These are phyloP conservation scores for Colletotrichum euphorbiae DNA, from an alignment of 2,329 filamentous ascomycete species.

Conservation along the genomic window DNA sequence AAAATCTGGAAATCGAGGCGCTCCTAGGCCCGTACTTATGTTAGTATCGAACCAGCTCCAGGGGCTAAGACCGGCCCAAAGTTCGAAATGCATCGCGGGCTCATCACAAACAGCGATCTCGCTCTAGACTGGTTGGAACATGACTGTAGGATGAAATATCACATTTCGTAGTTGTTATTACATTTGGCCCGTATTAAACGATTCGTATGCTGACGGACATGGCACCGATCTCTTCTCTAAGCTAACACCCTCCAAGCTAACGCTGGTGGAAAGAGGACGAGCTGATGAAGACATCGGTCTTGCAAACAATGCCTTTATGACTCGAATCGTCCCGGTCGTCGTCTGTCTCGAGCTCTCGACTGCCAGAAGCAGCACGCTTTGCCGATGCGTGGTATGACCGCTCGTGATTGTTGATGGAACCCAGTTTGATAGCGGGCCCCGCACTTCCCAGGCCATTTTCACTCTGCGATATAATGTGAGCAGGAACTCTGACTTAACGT, in stretches of 20 bases:
- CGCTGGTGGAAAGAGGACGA: background rate
- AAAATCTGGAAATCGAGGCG: no score
- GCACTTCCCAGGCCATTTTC: constrained; percentile 18
- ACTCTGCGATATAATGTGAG: background rate
- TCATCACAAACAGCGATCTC: no score
- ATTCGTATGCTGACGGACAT: background rate
- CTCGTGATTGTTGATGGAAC: constrained; percentile 16
- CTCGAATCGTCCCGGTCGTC: constrained; percentile 27
- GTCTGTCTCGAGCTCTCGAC: constrained; percentile 9
- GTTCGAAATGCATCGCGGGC: no score
- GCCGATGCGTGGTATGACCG: constrained; percentile 14
- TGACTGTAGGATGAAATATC: no score
- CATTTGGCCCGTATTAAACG: no score
- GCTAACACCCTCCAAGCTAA: background rate
- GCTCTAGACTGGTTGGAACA: no score
- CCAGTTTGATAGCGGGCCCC: constrained; percentile 29
- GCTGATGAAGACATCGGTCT: constrained; percentile 12
- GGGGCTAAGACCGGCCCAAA: no score
- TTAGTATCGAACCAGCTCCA: no score
- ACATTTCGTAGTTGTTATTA: no score
- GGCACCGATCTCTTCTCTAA: background rate
- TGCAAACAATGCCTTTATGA: constrained; percentile 20
- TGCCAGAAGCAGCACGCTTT: background rate
- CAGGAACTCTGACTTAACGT: background rate
- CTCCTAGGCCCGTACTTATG: no score